Conservation (phyloP, 1,284 basidiomycete genomes). For the Tylopilus sp. region DNA sequence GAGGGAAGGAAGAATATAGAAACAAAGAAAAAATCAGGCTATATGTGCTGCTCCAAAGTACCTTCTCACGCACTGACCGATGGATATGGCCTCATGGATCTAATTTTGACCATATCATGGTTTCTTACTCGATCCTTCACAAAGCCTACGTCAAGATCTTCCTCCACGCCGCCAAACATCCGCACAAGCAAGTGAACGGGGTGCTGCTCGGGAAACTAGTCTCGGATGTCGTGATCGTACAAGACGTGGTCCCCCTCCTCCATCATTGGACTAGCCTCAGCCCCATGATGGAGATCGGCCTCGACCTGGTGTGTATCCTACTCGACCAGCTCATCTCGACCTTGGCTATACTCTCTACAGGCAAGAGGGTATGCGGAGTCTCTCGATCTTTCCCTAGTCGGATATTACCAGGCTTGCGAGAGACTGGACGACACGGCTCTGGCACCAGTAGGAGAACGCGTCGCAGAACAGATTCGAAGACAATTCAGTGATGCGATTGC, state of each 20-base stretch:
- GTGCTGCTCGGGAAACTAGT: conserved; percentile 53
- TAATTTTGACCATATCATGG: conserved; percentile 12
- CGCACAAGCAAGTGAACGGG: conserved; percentile 63
- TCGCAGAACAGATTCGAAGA: conserved; percentile 49
- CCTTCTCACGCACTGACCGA: conserved; percentile 5
- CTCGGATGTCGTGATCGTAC: conserved; percentile 40
- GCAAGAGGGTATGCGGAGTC: conserved; percentile 52
- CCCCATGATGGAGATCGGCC: conserved; percentile 75
- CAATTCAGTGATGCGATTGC: conserved; percentile 55
- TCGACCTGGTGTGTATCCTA: conserved; percentile 54
- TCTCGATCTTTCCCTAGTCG: conserved; percentile 49
- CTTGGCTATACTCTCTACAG: conserved; percentile 32
- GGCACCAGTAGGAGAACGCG: conserved; percentile 59
- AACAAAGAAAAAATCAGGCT: too few relatives aligned
- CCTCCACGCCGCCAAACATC: conserved; percentile 69
- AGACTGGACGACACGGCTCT: conserved; percentile 53
- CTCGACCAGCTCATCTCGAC: neutral
- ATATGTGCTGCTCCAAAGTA: neutral
- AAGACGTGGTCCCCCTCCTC: conserved; percentile 66
- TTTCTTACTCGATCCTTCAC: conserved; percentile 46
- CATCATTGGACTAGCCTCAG: conserved; percentile 76
- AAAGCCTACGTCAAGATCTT: conserved; percentile 62
- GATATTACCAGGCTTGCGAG: conserved; percentile 70
- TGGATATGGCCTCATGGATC: neutral
- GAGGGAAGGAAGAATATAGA: neutral